Percentiles rank a stretch among this genome's conserved stretches.
Evolutionary conservation across 345 rosid genomes (phyloP).

Genomic region (Populus alba): DNA sequence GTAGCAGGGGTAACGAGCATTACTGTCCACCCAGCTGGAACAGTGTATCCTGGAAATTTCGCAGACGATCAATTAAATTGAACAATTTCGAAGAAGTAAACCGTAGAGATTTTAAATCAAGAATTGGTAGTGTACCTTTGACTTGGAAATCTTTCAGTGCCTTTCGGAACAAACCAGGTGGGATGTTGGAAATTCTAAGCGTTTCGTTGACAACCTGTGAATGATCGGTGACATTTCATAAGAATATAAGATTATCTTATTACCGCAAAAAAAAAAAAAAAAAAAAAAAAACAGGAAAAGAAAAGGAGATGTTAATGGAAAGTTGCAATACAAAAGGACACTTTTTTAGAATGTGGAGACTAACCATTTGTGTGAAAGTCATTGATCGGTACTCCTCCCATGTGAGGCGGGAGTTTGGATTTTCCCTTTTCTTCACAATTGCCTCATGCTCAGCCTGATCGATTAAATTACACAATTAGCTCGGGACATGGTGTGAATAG

Average conservation of each 20-base stretch:
- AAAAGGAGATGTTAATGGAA: neutral
- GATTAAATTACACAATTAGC: neutral
- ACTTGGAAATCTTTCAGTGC: slow-evolving; percentile 30
- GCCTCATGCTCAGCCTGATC: slow-evolving; percentile 30
- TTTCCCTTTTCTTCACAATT: slow-evolving; percentile 10
- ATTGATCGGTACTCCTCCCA: slow-evolving; percentile 11
- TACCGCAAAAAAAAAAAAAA: too few relatives aligned
- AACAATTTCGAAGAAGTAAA: neutral
- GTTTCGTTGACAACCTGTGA: neutral
- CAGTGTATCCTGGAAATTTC: neutral
- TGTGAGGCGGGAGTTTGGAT: slow-evolving; percentile 14
- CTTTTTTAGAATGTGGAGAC: neutral
- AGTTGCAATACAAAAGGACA: neutral
- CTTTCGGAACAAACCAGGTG: slow-evolving; percentile 27
- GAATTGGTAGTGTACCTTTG: neutral
- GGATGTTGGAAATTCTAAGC: neutral
- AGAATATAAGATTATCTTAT: too few relatives aligned
- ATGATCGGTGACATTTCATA: neutral
- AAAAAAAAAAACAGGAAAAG: too few relatives aligned
- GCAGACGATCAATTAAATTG: neutral
- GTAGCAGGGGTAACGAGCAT: neutral
- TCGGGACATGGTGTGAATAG: neutral
- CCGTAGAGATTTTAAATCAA: neutral
- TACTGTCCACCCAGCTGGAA: neutral
- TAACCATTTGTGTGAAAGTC: slow-evolving; percentile 26